Percentiles rank a stretch among this genome's conserved stretches.
Conservation (phyloP, 768 basidiomycete genomes). For the Tulasnella sp. region DNA sequence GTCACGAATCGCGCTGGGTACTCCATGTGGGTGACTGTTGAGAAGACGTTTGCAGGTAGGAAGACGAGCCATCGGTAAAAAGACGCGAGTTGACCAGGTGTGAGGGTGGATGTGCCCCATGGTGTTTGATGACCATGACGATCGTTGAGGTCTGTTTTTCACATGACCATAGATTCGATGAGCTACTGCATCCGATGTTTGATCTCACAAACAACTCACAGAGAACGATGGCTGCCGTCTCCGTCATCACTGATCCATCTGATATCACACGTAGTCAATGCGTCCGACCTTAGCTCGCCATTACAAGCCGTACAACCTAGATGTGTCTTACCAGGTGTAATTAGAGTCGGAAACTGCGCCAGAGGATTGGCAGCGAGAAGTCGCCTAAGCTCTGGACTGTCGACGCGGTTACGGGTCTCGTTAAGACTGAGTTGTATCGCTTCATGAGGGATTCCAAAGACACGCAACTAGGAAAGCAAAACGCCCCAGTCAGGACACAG, state of each 20-base stretch:
- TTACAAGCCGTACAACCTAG: too few relatives aligned
- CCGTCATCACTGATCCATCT: constrained; percentile 2
- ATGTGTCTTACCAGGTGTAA: not conserved
- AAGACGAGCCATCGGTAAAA: constrained; percentile 12
- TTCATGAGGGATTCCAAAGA: constrained; percentile 1
- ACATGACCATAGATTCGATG: not conserved
- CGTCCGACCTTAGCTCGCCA: too few relatives aligned
- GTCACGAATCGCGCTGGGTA: constrained; percentile 10
- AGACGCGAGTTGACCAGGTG: not conserved
- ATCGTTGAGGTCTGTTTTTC: constrained; percentile 2
- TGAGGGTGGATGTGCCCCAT: constrained; percentile 3
- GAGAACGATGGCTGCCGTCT: constrained; percentile 4
- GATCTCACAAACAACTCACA: not conserved
- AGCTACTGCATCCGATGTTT: not conserved
- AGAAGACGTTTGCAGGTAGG: constrained; percentile 13
- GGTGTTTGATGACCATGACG: not conserved
- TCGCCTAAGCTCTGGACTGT: constrained; percentile 5
- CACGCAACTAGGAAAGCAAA: not conserved
- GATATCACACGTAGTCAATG: too few relatives aligned
- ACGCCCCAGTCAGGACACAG: too few relatives aligned
- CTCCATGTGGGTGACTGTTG: constrained; percentile 9
- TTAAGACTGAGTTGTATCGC: not conserved
- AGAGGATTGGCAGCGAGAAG: constrained; percentile 5
- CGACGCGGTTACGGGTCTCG: not conserved
- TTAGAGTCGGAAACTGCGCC: constrained; percentile 10